Evolutionary conservation across 805 yeast genomes (phyloP).

Genomic region (Yarrowia keelungensis): DNA sequence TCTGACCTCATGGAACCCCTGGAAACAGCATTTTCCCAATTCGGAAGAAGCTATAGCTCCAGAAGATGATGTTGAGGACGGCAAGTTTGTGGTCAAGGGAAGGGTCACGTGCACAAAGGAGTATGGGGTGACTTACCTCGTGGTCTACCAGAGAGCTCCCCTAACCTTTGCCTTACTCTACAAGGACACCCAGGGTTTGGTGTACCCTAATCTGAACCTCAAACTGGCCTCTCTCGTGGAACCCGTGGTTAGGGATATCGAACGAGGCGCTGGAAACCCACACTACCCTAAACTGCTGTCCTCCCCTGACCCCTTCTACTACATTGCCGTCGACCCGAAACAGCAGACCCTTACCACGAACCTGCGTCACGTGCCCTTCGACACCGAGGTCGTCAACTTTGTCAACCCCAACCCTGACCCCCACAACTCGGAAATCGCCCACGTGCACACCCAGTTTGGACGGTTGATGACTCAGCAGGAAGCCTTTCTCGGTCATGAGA

Average conservation of each 20-base stretch:
- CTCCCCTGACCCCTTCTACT: slow-evolving; percentile 39
- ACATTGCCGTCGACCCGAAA: slow-evolving; percentile 41
- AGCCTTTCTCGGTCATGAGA: slow-evolving; percentile 22
- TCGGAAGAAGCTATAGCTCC: slow-evolving; percentile 38
- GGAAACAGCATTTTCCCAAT: slow-evolving; percentile 29
- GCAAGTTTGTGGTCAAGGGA: slow-evolving; percentile 7
- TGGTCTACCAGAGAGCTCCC: slow-evolving; percentile 45
- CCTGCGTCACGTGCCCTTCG: slow-evolving; percentile 19
- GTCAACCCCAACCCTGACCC: slow-evolving; percentile 14
- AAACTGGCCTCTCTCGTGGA: slow-evolving; percentile 45
- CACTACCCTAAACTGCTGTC: slow-evolving; percentile 22
- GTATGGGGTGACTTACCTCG: slow-evolving; percentile 39
- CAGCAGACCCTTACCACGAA: slow-evolving; percentile 21
- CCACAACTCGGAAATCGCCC: not conserved
- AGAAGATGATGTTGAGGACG: slow-evolving; percentile 17
- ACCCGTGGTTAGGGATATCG: slow-evolving; percentile 44
- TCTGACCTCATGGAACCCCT: slow-evolving; percentile 15
- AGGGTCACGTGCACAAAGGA: slow-evolving; percentile 9
- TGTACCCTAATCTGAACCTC: slow-evolving; percentile 43
- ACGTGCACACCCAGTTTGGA: slow-evolving; percentile 29
- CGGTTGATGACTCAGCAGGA: slow-evolving; percentile 26
- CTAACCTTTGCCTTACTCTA: slow-evolving; percentile 44
- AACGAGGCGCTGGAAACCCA: not conserved
- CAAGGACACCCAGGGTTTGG: slow-evolving; percentile 9
- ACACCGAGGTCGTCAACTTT: slow-evolving; percentile 4